Conservation (phyloP, 78 protist genomes). For the Dictyostelium capitatum region DNA sequence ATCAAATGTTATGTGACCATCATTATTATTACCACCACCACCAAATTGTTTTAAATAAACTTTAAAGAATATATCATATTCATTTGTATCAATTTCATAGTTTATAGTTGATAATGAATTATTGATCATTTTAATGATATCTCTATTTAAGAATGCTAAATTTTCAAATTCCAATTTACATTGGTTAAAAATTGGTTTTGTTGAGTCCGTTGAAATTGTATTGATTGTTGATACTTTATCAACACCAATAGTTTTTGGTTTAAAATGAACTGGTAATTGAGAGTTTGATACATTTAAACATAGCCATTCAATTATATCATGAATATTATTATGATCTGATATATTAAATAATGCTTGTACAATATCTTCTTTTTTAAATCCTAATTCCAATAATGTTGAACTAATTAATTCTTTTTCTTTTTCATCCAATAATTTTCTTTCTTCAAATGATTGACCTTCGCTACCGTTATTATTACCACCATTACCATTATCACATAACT, state of each 20-base stretch:
- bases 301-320: constrained; percentile 33
- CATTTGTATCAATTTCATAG: background rate
- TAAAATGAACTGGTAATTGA: constrained; percentile 22
- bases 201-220: background rate
- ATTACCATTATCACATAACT: background rate
- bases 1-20: background rate
- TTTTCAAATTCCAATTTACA: background rate
- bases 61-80: background rate
- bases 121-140: background rate
- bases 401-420: constrained; percentile 5
- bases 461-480: background rate
- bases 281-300: constrained; percentile 33
- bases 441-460: background rate
- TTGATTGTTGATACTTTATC: constrained; percentile 10
- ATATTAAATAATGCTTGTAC: background rate
- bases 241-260: constrained; percentile 48
- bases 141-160: background rate
- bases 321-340: background rate
- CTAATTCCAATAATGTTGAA: constrained; percentile 14
- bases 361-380: constrained; percentile 26
- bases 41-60: background rate
- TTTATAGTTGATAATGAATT: background rate
- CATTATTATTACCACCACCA: no score
- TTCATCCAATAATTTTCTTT: constrained; percentile 20
- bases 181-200: background rate